Conservation (phyloP, 306 rosid genomes). For the Abrus pulchellus region DNA sequence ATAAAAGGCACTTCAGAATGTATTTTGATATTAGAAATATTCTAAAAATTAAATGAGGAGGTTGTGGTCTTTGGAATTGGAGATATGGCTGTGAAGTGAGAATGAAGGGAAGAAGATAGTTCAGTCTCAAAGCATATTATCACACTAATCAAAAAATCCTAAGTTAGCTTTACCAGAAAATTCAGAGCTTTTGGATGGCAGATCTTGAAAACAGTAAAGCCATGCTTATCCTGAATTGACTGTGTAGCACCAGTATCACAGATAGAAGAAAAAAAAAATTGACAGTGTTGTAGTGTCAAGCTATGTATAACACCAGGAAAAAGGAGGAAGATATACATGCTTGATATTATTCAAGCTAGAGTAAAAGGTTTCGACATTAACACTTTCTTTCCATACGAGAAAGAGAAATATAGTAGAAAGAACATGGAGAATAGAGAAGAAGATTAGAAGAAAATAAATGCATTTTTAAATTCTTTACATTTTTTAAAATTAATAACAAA, state of each 20-base stretch:
- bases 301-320: not conserved
- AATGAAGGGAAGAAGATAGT: not conserved
- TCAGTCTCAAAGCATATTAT: constrained; percentile 37
- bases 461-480: too few relatives aligned
- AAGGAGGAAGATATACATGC: not conserved
- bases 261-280: not conserved
- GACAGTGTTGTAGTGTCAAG: not conserved
- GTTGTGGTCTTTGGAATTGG: not conserved
- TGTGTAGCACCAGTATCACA: not conserved
- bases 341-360: too few relatives aligned
- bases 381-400: too few relatives aligned
- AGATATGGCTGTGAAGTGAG: not conserved
- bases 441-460: too few relatives aligned
- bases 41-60: constrained; percentile 2
- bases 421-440: too few relatives aligned
- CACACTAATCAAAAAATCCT: constrained; percentile 58
- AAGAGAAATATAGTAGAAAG: too few relatives aligned
- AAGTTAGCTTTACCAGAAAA: constrained; percentile 52
- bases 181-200: constrained; percentile 51
- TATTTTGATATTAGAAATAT: constrained; percentile 19
- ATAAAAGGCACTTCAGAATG: not conserved
- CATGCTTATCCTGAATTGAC: constrained; percentile 28
- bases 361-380: too few relatives aligned
- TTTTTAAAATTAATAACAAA: too few relatives aligned
- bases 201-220: constrained; percentile 56